Conservation (phyloP, 352 stramenopile species). For the Pythium graminicola region DNA sequence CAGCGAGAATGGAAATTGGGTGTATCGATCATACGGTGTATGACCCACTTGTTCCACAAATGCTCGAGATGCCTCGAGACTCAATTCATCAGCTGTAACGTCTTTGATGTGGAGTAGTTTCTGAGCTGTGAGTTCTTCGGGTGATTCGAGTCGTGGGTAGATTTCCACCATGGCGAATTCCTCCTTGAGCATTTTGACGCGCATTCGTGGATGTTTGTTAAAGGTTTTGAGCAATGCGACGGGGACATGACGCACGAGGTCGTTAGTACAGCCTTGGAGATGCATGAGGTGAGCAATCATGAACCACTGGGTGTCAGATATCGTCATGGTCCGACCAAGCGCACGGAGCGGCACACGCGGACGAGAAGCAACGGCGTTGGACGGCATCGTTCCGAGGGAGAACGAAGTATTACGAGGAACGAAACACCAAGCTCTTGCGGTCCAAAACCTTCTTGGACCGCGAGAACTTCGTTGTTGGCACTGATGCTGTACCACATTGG, state of each 20-base stretch:
- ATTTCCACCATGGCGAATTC: constrained; percentile 37
- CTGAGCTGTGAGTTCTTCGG: constrained; percentile 27
- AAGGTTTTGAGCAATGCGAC: constrained; percentile 29
- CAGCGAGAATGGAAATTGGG: constrained; percentile 37
- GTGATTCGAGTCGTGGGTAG: constrained; percentile 25
- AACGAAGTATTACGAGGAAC: background rate
- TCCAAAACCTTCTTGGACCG: too few species aligned
- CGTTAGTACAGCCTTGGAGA: constrained; percentile 26
- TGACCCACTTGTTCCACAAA: constrained; percentile 33
- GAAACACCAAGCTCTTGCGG: too few species aligned
- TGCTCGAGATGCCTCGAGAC: constrained; percentile 16
- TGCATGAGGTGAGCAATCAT: constrained; percentile 28
- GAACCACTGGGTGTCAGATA: constrained; percentile 20
- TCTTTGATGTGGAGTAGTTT: constrained; percentile 19
- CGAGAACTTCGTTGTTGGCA: too few species aligned
- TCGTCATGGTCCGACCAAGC: constrained; percentile 32
- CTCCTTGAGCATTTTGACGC: constrained; percentile 29
- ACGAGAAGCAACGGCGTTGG: background rate
- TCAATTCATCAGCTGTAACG: background rate
- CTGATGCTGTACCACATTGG: too few species aligned
- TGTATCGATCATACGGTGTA: constrained; percentile 36
- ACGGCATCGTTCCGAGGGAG: background rate
- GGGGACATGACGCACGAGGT: constrained; percentile 30
- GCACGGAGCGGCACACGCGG: constrained; percentile 24
- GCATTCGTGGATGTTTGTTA: constrained; percentile 42